Conservation (phyloP, 352 stramenopile genomes). For the Pseudoperonospora humuli region DNA sequence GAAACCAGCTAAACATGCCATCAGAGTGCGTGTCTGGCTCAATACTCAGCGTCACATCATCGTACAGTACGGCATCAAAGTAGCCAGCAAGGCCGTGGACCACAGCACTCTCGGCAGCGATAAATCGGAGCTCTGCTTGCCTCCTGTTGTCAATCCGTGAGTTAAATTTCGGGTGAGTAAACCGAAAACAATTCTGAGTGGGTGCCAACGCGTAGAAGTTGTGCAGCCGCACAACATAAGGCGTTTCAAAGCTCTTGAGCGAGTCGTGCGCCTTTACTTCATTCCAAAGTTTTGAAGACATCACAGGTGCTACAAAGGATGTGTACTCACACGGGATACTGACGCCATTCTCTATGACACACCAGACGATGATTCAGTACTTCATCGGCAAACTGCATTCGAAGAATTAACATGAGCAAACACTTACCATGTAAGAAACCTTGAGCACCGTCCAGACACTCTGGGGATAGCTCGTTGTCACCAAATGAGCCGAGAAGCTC, state of each 20-base stretch:
- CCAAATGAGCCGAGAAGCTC: conserved; percentile 95
- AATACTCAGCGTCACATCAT: conserved; percentile 92
- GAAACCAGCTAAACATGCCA: conserved; percentile 99
- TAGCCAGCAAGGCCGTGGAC: conserved; percentile 95
- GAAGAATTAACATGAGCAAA: background rate
- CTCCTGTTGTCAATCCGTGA: conserved; percentile 83
- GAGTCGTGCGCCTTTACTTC: conserved; percentile 75
- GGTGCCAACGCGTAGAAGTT: conserved; percentile 85
- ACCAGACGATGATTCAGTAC: conserved; percentile 5
- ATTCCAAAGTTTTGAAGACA: conserved; percentile 91
- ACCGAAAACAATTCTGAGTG: conserved; percentile 89
- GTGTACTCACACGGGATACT: conserved; percentile 91
- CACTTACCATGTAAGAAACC: conserved; percentile 80
- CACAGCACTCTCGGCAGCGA: conserved; percentile 41
- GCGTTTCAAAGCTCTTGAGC: conserved; percentile 90
- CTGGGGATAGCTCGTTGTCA: conserved; percentile 98
- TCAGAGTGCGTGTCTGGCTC: conserved; percentile 91
- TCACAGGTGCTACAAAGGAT: conserved; percentile 92
- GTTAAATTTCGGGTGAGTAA: conserved; percentile 87
- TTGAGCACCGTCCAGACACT: conserved; percentile 96
- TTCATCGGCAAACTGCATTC: background rate
- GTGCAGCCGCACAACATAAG: conserved; percentile 95
- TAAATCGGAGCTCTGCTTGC: conserved; percentile 46
- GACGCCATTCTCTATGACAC: conserved; percentile 62
- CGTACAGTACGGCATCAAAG: conserved; percentile 94